Percentiles rank a stretch among this genome's conserved stretches.
Conservation (phyloP, 2,329 filamentous ascomycete species). For the Nigrospora oryzae region DNA sequence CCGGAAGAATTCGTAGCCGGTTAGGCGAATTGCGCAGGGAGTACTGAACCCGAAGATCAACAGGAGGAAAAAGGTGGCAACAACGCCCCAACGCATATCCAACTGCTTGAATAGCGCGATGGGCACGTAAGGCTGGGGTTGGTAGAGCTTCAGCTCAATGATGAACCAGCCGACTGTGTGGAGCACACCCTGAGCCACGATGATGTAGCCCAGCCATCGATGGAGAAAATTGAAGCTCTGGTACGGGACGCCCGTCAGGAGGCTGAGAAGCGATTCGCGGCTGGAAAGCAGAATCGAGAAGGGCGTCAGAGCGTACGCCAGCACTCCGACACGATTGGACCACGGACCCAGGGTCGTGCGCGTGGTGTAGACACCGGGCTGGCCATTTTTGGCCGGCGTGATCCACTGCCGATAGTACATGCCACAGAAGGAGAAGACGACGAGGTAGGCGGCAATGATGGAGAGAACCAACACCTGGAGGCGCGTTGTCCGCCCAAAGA, state of each 20-base stretch:
- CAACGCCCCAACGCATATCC: too few species aligned
- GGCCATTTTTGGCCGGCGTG: conserved; percentile 53
- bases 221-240: conserved; percentile 73
- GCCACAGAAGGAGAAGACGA: conserved; percentile 61
- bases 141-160: conserved; percentile 57
- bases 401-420: conserved; percentile 62
- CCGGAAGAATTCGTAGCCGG: too few species aligned
- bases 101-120: conserved; percentile 14
- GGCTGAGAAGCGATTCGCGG: conserved; percentile 60
- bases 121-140: conserved; percentile 58
- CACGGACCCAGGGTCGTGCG: conserved; percentile 59
- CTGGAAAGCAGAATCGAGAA: conserved; percentile 57
- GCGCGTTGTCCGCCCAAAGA: conserved; percentile 62
- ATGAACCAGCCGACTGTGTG: conserved; percentile 67
- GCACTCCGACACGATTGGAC: conserved; percentile 60
- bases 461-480: conserved; percentile 57
- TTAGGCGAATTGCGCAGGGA: too few species aligned
- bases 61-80: too few species aligned
- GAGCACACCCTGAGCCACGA: conserved; percentile 57
- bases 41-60: too few species aligned
- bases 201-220: conserved; percentile 67
- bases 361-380: conserved; percentile 49
- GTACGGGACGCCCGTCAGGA: conserved; percentile 66
- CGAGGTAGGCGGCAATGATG: conserved; percentile 51
- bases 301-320: conserved; percentile 68